A percentile compares a stretch with the other conserved stretches of the same genome.
Evolutionary conservation across 2,329 filamentous ascomycete genomes (phyloP).

Genomic region (Colletotrichum siamense): DNA sequence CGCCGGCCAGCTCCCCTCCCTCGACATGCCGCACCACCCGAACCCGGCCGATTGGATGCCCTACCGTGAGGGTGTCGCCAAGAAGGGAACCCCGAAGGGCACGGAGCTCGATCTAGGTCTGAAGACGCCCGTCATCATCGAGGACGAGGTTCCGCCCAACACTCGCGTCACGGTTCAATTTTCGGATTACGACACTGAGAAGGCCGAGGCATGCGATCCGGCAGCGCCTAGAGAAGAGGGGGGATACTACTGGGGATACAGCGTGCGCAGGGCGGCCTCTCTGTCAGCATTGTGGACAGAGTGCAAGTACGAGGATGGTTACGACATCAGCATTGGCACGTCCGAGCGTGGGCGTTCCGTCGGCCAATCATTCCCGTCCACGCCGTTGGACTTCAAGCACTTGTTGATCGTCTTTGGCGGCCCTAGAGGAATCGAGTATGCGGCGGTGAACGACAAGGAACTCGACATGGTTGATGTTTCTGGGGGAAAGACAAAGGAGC

Average conservation of each 20-base stretch:
- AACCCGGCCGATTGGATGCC: constrained; percentile 77
- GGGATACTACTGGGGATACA: constrained; percentile 89
- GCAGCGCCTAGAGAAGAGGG: constrained; percentile 72
- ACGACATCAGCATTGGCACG: constrained; percentile 83
- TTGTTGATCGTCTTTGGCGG: constrained; percentile 82
- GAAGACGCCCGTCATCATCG: constrained; percentile 60
- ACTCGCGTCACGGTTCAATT: constrained; percentile 79
- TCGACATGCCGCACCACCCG: constrained; percentile 88
- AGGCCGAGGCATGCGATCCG: constrained; percentile 70
- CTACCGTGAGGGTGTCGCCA: constrained; percentile 79
- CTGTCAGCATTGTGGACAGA: constrained; percentile 81
- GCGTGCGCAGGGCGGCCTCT: constrained; percentile 67
- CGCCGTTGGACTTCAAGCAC: constrained; percentile 65
- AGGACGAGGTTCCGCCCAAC: constrained; percentile 68
- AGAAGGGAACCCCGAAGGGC: constrained; percentile 50
- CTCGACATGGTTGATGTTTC: constrained; percentile 64
- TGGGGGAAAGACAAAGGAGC: constrained; percentile 65
- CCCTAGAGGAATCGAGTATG: constrained; percentile 79
- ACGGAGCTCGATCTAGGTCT: constrained; percentile 65
- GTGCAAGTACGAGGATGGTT: constrained; percentile 75
- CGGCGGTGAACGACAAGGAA: constrained; percentile 65
- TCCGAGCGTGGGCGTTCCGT: constrained; percentile 74
- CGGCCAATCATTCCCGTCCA: constrained; percentile 48
- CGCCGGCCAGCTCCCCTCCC: constrained; percentile 74
- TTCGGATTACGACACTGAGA: constrained; percentile 49